A percentile compares a stretch with the other conserved stretches of the same genome.
phyloP scores from a whole-genome alignment of 495 filamentous ascomycete species.

The Tuber umbilicatum region DNA sequence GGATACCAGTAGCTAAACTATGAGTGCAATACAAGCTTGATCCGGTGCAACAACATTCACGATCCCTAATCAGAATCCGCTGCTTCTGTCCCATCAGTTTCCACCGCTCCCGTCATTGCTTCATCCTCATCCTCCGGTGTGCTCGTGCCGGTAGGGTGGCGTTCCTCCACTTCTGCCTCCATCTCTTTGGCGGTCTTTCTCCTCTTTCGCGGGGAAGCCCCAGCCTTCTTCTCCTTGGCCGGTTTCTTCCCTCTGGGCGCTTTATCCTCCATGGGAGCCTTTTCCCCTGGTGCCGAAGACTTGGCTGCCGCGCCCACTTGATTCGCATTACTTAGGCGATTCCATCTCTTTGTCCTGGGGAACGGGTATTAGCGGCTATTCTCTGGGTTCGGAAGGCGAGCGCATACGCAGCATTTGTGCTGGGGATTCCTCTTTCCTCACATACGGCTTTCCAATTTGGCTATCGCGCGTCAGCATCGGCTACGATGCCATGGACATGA shows the following conservation, averaged over 20 bases:
- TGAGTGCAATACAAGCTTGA: background rate
- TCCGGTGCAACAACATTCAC: background rate
- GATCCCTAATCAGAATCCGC: background rate
- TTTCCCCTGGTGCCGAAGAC: background rate
- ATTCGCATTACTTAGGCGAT: background rate
- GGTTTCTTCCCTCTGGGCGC: constrained; percentile 1
- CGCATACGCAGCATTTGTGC: constrained; percentile 9
- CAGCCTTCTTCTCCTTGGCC: background rate
- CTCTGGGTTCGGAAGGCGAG: background rate
- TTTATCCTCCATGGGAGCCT: constrained; percentile 6
- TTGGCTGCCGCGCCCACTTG: background rate
- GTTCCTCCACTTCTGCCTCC: background rate
- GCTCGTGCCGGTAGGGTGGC: background rate
- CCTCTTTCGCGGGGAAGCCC: constrained; percentile 10
- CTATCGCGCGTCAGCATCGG: background rate
- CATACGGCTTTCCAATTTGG: constrained; percentile 11
- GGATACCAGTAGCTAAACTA: too few species aligned
- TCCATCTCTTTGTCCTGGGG: background rate
- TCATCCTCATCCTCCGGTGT: background rate
- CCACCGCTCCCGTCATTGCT: background rate
- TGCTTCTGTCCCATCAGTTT: background rate
- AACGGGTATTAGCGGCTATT: background rate
- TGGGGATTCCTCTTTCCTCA: constrained; percentile 9
- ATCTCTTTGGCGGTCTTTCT: constrained; percentile 5
- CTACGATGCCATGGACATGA: background rate